Conservation (phyloP, 495 filamentous ascomycete genomes). For the Aspergillus ellipticus region DNA sequence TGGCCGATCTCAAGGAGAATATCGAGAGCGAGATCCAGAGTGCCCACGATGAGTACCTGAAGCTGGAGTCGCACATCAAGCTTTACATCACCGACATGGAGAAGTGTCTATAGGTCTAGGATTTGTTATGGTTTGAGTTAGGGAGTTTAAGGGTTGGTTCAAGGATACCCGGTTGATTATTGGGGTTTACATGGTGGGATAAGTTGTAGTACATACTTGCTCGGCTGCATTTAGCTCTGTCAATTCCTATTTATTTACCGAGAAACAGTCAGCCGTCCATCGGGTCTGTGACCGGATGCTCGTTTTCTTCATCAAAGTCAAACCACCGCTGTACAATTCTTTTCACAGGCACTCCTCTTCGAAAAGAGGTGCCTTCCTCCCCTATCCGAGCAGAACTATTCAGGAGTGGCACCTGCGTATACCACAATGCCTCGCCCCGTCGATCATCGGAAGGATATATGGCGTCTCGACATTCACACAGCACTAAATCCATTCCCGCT, state of each 20-base stretch:
- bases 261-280: background rate
- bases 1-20: constrained; percentile 94
- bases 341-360: constrained; percentile 62
- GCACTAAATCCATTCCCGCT: constrained; percentile 29
- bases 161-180: constrained; percentile 41
- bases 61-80: constrained; percentile 94
- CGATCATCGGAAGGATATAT: constrained; percentile 22
- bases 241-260: constrained; percentile 2
- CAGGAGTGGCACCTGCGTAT: constrained; percentile 58
- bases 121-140: constrained; percentile 25
- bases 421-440: constrained; percentile 42
- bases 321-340: constrained; percentile 72
- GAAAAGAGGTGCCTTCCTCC: constrained; percentile 58
- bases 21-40: constrained; percentile 88
- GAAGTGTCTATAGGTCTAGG: constrained; percentile 62
- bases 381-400: constrained; percentile 54
- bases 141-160: constrained; percentile 39
- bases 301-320: constrained; percentile 39
- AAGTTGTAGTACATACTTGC: background rate
- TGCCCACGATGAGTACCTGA: constrained; percentile 88
- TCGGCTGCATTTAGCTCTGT: background rate
- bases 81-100: constrained; percentile 99
- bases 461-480: constrained; percentile 42
- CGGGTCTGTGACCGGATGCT: background rate
- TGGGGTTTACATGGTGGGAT: constrained; percentile 6